Percentiles rank a stretch among this genome's conserved stretches.
Evolutionary conservation across 768 basidiomycete genomes (phyloP).

Genomic region (Boletus rufocinnamomeus): DNA sequence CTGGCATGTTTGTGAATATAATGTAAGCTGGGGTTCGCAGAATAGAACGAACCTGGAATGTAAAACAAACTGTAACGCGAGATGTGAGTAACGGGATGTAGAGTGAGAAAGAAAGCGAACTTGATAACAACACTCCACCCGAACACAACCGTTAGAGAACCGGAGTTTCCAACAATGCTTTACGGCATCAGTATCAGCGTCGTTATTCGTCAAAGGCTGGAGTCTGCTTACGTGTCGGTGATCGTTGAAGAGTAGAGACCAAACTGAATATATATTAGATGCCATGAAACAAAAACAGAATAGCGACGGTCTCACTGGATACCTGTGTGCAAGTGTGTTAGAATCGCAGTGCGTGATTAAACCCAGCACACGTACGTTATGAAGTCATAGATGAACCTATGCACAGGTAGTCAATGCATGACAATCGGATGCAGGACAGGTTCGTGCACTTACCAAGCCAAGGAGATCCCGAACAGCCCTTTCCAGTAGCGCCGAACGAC

Average conservation of each 20-base stretch:
- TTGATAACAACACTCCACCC: conserved; percentile 89
- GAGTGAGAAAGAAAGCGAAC: conserved; percentile 40
- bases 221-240: conserved; percentile 53
- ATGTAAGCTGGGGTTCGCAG: neutral
- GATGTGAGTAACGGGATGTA: conserved; percentile 2
- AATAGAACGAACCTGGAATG: conserved; percentile 48
- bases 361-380: conserved; percentile 54
- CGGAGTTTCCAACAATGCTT: conserved; percentile 59
- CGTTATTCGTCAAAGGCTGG: neutral
- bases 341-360: neutral
- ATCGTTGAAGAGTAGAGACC: conserved; percentile 81
- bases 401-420: neutral
- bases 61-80: conserved; percentile 52
- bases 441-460: conserved; percentile 58
- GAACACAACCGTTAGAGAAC: conserved; percentile 60
- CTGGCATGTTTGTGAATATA: conserved; percentile 27
- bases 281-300: neutral
- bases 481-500: conserved; percentile 80
- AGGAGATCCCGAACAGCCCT: conserved; percentile 69
- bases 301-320: conserved; percentile 53
- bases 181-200: conserved; percentile 2
- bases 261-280: conserved; percentile 48
- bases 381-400: conserved; percentile 78
- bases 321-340: conserved; percentile 38
- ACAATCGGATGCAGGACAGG: neutral